Base-by-base conservation (phyloP, 2,329 filamentous ascomycete species). In the Xylariaceae sp. region DNA sequence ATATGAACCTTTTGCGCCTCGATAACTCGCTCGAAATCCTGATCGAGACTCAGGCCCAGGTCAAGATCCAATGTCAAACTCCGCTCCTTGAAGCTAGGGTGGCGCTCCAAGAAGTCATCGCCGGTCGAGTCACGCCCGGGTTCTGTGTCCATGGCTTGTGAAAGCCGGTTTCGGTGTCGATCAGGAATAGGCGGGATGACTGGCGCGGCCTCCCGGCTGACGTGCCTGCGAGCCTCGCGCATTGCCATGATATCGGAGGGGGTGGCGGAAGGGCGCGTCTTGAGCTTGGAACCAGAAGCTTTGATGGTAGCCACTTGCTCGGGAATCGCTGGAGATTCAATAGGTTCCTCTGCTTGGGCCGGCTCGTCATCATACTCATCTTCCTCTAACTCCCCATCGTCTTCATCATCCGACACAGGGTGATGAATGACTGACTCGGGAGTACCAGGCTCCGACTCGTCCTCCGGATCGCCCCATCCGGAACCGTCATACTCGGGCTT, bases 21-120 rank as follows among this genome's bases (percentile, higher is more conserved):
- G 51, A 96, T 93, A 36, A 96, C 85, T 40, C 90, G 77, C 52
- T 96, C 88, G 60, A 96, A 95, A 57, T 95, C 92, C 51, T 84
- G 77, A 51, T 94, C 87, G 29, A 96, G 74, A 44, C 87, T 90
- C 43, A 94, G 79, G 40, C 85, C 85, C 35, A 92, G 72, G 52
- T 90, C 87, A 43, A 88, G 79, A 51, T 84, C 78, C 45, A 93
- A 65, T 6, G 87, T 86, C 43, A 95, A 72, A 51, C 92, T 89
- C 31, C 87, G 75, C 50, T 86, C 83, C 59, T 88, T 82, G 48
- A 88, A 77, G 59, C 83, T 88, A 28, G 79, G 74, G 44, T 83
- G 73, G 30, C 83, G 72, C 33, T 77, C 70, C 8, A 74, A 48
- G 49, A 64, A 70, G 22, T 64, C 60, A 19, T 68, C 65, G 17